Evolutionary conservation across 2,329 filamentous ascomycete species (phyloP).

Genomic region (Trichophyton verrucosum): DNA sequence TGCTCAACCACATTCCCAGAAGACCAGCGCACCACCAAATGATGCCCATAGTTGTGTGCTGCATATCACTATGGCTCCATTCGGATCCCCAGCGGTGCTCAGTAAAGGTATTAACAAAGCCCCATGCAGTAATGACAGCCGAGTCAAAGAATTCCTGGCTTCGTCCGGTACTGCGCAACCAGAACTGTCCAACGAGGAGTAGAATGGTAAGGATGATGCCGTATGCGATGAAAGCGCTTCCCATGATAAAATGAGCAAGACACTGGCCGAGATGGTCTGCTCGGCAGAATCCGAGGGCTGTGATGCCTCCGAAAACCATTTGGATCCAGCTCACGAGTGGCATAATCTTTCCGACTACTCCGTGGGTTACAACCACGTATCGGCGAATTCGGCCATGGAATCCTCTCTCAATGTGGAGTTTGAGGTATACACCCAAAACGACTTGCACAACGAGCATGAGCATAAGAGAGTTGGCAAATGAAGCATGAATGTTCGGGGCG

Average conservation of each 20-base stretch:
- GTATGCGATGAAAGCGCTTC: conserved; percentile 88
- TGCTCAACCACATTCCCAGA: conserved; percentile 82
- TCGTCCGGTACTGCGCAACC: conserved; percentile 67
- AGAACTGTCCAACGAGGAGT: conserved; percentile 75
- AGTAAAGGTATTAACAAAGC: conserved; percentile 94
- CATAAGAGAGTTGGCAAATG: conserved; percentile 71
- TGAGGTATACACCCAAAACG: conserved; percentile 71
- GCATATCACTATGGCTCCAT: conserved; percentile 89
- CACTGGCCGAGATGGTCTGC: conserved; percentile 87
- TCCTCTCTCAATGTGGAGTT: conserved; percentile 74
- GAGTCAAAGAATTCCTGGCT: conserved; percentile 98
- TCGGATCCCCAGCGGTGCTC: conserved; percentile 84
- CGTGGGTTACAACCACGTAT: conserved; percentile 60
- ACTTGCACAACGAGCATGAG: conserved; percentile 66
- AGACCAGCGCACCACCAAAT: conserved; percentile 96
- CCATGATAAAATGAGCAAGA: conserved; percentile 97
- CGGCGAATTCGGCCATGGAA: conserved; percentile 66
- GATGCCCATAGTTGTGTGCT: conserved; percentile 99
- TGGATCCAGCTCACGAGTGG: conserved; percentile 81
- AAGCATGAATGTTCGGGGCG: conserved; percentile 63
- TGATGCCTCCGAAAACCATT: conserved; percentile 93
- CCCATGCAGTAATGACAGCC: conserved; percentile 82
- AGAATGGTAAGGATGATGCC: conserved; percentile 77
- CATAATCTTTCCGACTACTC: conserved; percentile 73
- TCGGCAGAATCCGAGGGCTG: conserved; percentile 80